Evolutionary conservation across 148 eudicot species (phyloP).

Genomic region (Diospyros lotus): DNA sequence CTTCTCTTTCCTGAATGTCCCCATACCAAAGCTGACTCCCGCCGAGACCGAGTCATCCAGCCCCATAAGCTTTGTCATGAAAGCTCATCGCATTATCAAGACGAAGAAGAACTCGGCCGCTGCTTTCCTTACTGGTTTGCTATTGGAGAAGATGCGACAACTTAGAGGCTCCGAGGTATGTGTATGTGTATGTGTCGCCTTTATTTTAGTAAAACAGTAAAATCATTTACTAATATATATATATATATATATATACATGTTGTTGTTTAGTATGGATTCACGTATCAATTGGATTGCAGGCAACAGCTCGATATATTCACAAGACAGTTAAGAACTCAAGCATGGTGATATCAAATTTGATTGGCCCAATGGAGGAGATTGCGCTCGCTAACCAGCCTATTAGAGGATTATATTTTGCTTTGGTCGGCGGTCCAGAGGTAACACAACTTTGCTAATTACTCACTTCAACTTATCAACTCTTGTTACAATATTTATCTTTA

Average conservation of each 20-base stretch:
- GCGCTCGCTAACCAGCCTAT: conserved; percentile 47
- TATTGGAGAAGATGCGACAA: neutral
- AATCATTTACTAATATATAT: too few relatives aligned
- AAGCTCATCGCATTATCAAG: conserved; percentile 22
- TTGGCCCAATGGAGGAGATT: conserved; percentile 60
- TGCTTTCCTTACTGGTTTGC: neutral
- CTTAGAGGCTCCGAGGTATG: conserved; percentile 14
- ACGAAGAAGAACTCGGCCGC: conserved; percentile 29
- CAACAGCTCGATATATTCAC: conserved; percentile 36
- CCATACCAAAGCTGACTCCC: conserved; percentile 27
- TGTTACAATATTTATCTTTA: too few relatives aligned
- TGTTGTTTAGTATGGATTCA: too few relatives aligned
- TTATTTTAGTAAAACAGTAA: too few relatives aligned
- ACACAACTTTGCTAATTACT: neutral
- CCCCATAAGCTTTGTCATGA: conserved; percentile 31
- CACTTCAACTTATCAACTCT: too few relatives aligned
- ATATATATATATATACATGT: too few relatives aligned
- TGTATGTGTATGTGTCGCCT: neutral
- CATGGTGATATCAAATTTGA: conserved; percentile 45
- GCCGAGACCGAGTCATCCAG: neutral
- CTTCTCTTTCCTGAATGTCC: conserved; percentile 31
- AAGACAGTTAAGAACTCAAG: conserved; percentile 45
- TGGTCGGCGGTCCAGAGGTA: conserved; percentile 61
- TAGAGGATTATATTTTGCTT: conserved; percentile 58
- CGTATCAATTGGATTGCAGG: conserved; percentile 21